Percentiles rank a stretch among this genome's conserved stretches.
Evolutionary conservation across 768 basidiomycete species (phyloP).

Genomic region (Lactifluus volemus): DNA sequence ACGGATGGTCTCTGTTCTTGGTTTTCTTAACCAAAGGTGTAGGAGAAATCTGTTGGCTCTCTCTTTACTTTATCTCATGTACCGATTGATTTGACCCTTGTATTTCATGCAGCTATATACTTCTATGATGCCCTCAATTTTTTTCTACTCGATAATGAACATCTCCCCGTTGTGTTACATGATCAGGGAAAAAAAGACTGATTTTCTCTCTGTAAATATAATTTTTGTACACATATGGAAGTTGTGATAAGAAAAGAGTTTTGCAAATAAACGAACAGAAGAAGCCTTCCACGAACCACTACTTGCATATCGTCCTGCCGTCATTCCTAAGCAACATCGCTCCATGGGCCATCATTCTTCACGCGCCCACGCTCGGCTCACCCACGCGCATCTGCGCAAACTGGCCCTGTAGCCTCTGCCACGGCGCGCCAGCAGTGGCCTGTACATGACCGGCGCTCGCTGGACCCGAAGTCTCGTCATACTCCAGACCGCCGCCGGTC

Average conservation of each 20-base stretch:
- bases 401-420: slow-evolving; percentile 11
- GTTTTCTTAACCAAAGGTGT: not conserved
- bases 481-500: no score
- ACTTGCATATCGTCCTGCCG: no score
- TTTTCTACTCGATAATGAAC: no score
- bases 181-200: no score
- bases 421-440: not conserved
- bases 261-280: no score
- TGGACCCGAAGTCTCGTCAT: not conserved
- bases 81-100: not conserved
- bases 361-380: slow-evolving; percentile 15
- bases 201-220: no score
- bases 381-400: slow-evolving; percentile 20
- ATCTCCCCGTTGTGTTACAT: no score
- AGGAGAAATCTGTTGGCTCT: not conserved
- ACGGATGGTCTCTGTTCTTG: not conserved
- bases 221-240: no score
- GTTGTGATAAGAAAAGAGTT: no score
- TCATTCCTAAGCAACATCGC: no score
- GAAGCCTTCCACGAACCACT: no score
- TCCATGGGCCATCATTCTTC: not conserved
- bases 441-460: not conserved
- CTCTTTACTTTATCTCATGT: not conserved
- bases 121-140: not conserved
- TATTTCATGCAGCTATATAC: not conserved